Base-by-base conservation (phyloP, 1,284 basidiomycete species). In the Ganoderma boninense region DNA sequence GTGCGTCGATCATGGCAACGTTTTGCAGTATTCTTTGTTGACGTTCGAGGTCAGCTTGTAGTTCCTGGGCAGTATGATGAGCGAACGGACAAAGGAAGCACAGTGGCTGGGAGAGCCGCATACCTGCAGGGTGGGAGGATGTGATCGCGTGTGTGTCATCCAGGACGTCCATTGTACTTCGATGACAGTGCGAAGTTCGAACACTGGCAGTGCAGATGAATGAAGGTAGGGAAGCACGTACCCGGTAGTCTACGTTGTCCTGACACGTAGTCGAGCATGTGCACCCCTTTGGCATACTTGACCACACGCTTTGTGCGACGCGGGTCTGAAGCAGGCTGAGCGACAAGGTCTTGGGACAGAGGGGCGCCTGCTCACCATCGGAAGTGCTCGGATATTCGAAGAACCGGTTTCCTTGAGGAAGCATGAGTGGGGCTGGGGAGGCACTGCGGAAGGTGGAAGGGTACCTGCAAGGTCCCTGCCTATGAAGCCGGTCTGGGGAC, bases 161-260 rank as follows among this genome's bases (percentile, higher is more conserved):
- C 80, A 81, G 6, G 80, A 73, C 13, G 74, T 77, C 80, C 80
- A 81, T 62, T 81, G 80, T 2, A 79, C 80, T 81, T 56, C 10
- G 26, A 42, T 2, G n/a, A 14, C 16, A 43, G 5, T 18, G 49
- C 26, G 49, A 29, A 26, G 11, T 54, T 13, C 26, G 2, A 23
- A 54, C 13, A 23, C 23, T 54, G 23, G 23, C 23, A 5, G 26
- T 6, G 23, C 26, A 23, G 49, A 26, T 26, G 49, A 54, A 54
- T 54, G 0, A 42, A 11, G 38, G 6, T 40, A 40, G 23, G 16
- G 13, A 7, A 4, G 49, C 38, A 61, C 76, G 57, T 61, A 78
- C 80, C 77, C 61, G 80, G 71, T 26, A 81, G 66, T 32, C 78
- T 65, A 56, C 72, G 75, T 14, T 73, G 65, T 2, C 78, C 77